Conservation (phyloP, 2,329 filamentous ascomycete genomes). For the Fusarium pininemorale region DNA sequence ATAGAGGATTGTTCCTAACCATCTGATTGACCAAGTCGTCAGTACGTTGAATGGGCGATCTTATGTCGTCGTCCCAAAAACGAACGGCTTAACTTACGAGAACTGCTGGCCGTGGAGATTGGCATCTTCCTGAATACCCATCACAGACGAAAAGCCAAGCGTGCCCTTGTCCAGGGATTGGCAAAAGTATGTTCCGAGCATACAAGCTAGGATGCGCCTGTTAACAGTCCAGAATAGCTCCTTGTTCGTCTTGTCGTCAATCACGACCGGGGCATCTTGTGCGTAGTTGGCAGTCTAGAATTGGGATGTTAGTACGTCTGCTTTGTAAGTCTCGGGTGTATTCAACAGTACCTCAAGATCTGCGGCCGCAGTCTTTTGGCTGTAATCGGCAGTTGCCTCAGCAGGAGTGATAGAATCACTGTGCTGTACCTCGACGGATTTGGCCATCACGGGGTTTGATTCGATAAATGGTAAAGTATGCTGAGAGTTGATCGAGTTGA, state of each 20-base stretch:
- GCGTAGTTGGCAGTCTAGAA: background rate
- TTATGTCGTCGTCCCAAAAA: too few relatives aligned
- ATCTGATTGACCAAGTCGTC: constrained; percentile 42
- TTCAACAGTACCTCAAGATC: background rate
- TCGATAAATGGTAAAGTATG: too few relatives aligned
- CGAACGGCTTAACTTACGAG: background rate
- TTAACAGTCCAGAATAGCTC: background rate
- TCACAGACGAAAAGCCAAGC: background rate
- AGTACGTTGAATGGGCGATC: too few relatives aligned
- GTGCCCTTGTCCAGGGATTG: background rate
- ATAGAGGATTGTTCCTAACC: constrained; percentile 59
- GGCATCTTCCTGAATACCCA: background rate
- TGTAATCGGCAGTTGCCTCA: background rate
- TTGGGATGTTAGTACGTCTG: background rate
- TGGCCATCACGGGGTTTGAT: too few relatives aligned
- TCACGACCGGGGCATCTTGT: background rate
- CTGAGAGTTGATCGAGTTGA: too few relatives aligned
- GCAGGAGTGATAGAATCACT: background rate
- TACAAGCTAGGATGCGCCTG: background rate
- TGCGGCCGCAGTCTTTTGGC: background rate
- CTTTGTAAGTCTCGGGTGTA: accelerated
- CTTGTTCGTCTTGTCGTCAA: background rate
- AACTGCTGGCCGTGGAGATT: background rate
- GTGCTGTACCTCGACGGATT: too few relatives aligned
- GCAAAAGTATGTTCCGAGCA: background rate